Percentiles rank a stretch among this genome's conserved stretches.
Conservation (phyloP, 257 asterid genomes). For the Ajuga chamaepitys region DNA sequence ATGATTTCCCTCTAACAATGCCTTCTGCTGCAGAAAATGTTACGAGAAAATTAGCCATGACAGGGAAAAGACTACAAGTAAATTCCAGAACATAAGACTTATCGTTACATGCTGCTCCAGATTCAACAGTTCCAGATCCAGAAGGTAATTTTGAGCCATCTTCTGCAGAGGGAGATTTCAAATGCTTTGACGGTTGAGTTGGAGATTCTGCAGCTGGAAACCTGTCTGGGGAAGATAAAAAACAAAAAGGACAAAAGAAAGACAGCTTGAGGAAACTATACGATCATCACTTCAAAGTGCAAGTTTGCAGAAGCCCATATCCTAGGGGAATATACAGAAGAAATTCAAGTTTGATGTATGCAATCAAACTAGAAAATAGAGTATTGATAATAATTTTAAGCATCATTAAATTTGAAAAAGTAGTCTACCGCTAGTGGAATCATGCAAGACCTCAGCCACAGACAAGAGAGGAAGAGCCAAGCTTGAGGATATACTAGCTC, state of each 20-base stretch:
- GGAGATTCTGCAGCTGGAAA: conserved; percentile 34
- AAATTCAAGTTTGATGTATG: conserved; percentile 2
- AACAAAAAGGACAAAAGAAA: conserved; percentile 13
- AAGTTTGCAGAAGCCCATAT: neutral
- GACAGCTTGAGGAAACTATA: conserved; percentile 11
- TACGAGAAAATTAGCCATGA: conserved; percentile 35
- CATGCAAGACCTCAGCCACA: conserved; percentile 63
- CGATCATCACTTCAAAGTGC: neutral
- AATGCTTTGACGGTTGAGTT: conserved; percentile 41
- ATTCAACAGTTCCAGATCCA: conserved; percentile 51
- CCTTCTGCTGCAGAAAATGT: conserved; percentile 94
- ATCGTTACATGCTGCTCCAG: conserved; percentile 78
- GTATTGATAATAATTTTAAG: neutral
- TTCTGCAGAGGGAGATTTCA: conserved; percentile 41
- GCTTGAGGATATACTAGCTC: conserved; percentile 51
- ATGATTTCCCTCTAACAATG: conserved; percentile 82
- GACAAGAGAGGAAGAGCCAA: conserved; percentile 56
- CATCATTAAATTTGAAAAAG: neutral
- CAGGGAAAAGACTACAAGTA: neutral
- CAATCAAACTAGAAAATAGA: conserved; percentile 3
- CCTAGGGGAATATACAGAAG: neutral
- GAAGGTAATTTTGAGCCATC: conserved; percentile 58
- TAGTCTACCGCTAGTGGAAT: conserved; percentile 47
- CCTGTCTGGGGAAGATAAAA: conserved; percentile 37
- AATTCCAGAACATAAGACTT: conserved; percentile 4